Percentiles rank a stretch among this genome's conserved stretches.
These are phyloP conservation scores for Globisporangium paddicum DNA, from an alignment of 352 stramenopile species.

Conservation along the genomic window DNA sequence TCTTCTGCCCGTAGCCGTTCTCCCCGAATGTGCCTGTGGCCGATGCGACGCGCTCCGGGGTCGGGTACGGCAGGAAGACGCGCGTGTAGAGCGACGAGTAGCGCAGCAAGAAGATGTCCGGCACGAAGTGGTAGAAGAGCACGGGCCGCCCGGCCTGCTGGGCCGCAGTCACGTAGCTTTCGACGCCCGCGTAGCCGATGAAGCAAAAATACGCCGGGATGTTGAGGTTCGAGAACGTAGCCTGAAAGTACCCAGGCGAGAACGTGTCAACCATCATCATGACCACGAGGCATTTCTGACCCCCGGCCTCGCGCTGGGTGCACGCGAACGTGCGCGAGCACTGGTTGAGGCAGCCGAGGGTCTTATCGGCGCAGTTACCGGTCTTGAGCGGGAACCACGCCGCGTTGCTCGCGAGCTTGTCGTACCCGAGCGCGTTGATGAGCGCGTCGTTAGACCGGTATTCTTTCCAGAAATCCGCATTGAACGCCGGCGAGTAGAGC, in stretches of 20 bases:
- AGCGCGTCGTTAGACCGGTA: conserved; percentile 36
- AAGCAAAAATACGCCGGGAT: conserved; percentile 70
- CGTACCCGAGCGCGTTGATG: conserved; percentile 24
- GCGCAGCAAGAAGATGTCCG: conserved; percentile 37
- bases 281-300: conserved; percentile 38
- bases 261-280: conserved; percentile 40
- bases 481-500: conserved; percentile 16
- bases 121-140: conserved; percentile 54
- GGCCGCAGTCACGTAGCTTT: conserved; percentile 27
- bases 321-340: conserved; percentile 47
- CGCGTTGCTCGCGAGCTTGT: conserved; percentile 21
- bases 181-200: conserved; percentile 31
- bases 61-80: conserved; percentile 30
- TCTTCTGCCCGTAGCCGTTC: conserved; percentile 37
- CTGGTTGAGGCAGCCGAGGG: conserved; percentile 34
- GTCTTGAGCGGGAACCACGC: conserved; percentile 26
- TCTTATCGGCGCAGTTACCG: conserved; percentile 24
- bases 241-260: too few species aligned
- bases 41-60: conserved; percentile 23
- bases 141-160: conserved; percentile 20
- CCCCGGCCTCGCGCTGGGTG: conserved; percentile 22
- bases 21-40: conserved; percentile 39
- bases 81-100: conserved; percentile 36
- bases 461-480: conserved; percentile 43
- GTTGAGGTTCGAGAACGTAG: conserved; percentile 34